phyloP scores from a whole-genome alignment of 495 filamentous ascomycete genomes.

The Penicillium odoratum region DNA sequence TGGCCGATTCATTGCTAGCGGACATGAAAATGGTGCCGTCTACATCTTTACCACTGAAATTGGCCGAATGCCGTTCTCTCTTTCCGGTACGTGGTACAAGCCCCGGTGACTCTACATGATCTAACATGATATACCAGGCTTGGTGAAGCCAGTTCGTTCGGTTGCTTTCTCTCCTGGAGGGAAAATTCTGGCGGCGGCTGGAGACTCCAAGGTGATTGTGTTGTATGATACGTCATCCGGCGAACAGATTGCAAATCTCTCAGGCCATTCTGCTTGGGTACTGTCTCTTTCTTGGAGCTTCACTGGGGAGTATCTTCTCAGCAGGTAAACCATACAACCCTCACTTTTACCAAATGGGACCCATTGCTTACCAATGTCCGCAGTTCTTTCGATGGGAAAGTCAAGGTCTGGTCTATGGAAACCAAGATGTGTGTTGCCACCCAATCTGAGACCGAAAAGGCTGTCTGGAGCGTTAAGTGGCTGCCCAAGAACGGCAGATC shows the following conservation, averaged over 20 bases:
- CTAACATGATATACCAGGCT: constrained; percentile 50
- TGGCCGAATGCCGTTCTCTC: constrained; percentile 78
- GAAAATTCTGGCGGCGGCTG: constrained; percentile 86
- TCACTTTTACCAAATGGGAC: background rate
- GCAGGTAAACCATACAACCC: constrained; percentile 54
- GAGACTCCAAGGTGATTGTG: constrained; percentile 83
- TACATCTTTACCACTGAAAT: constrained; percentile 94
- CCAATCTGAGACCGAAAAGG: constrained; percentile 83
- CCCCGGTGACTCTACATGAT: background rate
- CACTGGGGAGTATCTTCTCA: constrained; percentile 91
- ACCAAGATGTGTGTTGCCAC: constrained; percentile 84
- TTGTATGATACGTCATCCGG: constrained; percentile 90
- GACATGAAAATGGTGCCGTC: constrained; percentile 89
- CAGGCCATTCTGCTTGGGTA: constrained; percentile 81
- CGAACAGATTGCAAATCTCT: constrained; percentile 84
- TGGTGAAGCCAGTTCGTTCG: constrained; percentile 79
- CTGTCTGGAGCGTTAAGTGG: constrained; percentile 87
- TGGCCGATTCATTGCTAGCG: constrained; percentile 82
- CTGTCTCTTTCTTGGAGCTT: constrained; percentile 87
- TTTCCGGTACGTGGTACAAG: constrained; percentile 61
- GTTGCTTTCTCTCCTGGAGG: constrained; percentile 85
- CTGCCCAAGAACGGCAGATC: constrained; percentile 73
- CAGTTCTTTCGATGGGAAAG: constrained; percentile 84
- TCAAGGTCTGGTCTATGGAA: constrained; percentile 91
- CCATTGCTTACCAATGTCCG: constrained; percentile 14